phyloP scores from a whole-genome alignment of 129 eudicot genomes.

The Sambucus nigra region DNA sequence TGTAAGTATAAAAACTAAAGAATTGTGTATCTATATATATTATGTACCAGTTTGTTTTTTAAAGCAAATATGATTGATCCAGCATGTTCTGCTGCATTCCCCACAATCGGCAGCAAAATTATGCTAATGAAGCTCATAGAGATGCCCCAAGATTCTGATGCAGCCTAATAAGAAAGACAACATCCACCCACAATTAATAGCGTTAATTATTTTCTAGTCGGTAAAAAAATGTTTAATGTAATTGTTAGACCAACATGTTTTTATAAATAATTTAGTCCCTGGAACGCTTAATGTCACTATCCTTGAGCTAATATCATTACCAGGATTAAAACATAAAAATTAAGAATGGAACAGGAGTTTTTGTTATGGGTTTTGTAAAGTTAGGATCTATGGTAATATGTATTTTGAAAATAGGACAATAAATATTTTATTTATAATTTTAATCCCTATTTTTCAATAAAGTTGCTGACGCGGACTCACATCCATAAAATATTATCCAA shows the following conservation, averaged over 20 bases:
- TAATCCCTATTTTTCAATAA: no score
- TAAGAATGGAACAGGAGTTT: no score
- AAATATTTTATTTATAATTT: no score
- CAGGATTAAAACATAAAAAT: not conserved
- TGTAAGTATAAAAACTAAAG: not conserved
- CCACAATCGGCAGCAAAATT: conserved; percentile 75
- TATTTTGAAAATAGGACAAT: no score
- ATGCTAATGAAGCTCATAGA: conserved; percentile 76
- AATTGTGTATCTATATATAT: not conserved
- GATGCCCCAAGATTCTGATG: conserved; percentile 78
- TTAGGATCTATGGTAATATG: no score
- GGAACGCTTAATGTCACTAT: no score
- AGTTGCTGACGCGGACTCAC: no score
- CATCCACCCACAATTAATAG: no score
- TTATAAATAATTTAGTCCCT: no score
- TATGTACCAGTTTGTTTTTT: conserved; percentile 79
- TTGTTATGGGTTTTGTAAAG: no score
- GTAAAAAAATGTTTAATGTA: not conserved
- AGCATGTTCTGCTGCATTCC: conserved; percentile 91
- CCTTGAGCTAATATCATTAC: not conserved
- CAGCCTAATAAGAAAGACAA: conserved; percentile 30
- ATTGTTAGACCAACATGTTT: not conserved
- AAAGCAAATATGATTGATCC: conserved; percentile 84
- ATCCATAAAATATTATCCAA: no score
- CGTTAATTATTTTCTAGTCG: not conserved